Evolutionary conservation across 345 rosid genomes (phyloP).

Genomic region (Populus nigra): DNA sequence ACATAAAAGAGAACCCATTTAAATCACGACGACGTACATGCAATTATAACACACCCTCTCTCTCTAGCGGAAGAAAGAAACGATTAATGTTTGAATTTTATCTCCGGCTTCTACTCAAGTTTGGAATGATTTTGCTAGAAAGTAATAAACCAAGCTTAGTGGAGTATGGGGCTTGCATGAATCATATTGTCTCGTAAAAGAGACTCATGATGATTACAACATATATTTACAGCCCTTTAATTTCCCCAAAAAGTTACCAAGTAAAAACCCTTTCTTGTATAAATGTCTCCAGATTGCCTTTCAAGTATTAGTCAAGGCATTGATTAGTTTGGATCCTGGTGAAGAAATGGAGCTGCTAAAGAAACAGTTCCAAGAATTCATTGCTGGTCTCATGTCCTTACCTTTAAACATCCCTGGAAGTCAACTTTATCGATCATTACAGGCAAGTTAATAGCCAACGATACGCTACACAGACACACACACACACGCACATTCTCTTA

Average conservation of each 20-base stretch:
- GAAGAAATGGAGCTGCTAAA: slow-evolving; percentile 65
- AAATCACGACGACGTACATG: background rate
- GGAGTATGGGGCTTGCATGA: slow-evolving; percentile 36
- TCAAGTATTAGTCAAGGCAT: slow-evolving; percentile 77
- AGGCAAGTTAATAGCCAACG: slow-evolving; percentile 38
- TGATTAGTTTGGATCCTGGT: slow-evolving; percentile 88
- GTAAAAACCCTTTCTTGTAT: background rate
- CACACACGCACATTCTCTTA: background rate
- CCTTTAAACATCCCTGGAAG: slow-evolving; percentile 87
- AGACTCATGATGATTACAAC: slow-evolving; percentile 32
- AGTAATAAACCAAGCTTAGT: slow-evolving; percentile 22
- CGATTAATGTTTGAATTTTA: slow-evolving; percentile 33
- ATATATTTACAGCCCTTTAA: background rate
- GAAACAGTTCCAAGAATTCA: slow-evolving; percentile 75
- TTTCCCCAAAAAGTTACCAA: slow-evolving; percentile 20
- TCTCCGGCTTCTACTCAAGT: slow-evolving; percentile 35
- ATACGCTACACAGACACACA: no score
- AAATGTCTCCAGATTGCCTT: slow-evolving; percentile 65
- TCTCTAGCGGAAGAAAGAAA: slow-evolving; percentile 13
- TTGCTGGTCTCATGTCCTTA: slow-evolving; percentile 84
- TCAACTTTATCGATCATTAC: slow-evolving; percentile 80
- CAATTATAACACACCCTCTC: background rate
- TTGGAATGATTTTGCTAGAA: slow-evolving; percentile 29
- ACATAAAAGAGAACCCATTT: no score
- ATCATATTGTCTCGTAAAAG: slow-evolving; percentile 42